phyloP scores from a whole-genome alignment of 2,329 filamentous ascomycete species.

The Beauveria rudraprayagi region DNA sequence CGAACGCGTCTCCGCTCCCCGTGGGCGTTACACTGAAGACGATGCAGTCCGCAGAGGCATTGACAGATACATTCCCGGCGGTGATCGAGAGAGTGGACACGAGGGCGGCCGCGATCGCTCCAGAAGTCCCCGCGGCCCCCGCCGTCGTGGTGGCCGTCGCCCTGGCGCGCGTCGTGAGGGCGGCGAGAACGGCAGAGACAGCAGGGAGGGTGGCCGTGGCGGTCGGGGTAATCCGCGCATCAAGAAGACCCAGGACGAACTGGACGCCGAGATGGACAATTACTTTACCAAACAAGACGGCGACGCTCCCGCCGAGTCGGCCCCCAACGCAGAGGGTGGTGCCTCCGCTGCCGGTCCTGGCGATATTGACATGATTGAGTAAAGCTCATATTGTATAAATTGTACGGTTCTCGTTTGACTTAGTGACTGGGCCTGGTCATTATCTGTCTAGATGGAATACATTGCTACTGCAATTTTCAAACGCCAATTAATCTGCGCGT shows the following conservation, averaged over 20 bases:
- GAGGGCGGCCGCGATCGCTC: constrained; percentile 37
- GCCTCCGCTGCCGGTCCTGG: constrained; percentile 28
- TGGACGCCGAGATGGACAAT: constrained; percentile 95
- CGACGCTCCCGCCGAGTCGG: constrained; percentile 27
- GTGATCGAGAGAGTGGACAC: constrained; percentile 28
- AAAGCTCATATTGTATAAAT: background rate
- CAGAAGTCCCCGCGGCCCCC: constrained; percentile 43
- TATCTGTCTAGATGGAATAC: background rate
- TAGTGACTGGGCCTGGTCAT: background rate
- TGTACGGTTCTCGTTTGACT: background rate
- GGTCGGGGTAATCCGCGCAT: constrained; percentile 46
- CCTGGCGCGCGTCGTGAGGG: constrained; percentile 41
- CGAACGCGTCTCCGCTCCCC: constrained; percentile 51
- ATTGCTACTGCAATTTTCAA: background rate
- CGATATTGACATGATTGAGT: constrained; percentile 67
- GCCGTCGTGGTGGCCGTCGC: constrained; percentile 39
- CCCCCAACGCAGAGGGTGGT: constrained; percentile 19
- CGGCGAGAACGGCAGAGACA: constrained; percentile 12
- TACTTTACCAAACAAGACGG: constrained; percentile 57
- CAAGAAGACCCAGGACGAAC: constrained; percentile 82
- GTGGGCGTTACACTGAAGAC: constrained; percentile 44
- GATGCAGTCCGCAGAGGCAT: constrained; percentile 59
- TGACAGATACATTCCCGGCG: constrained; percentile 69
- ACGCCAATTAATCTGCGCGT: background rate
- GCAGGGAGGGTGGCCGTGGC: constrained; percentile 27